Conservation (phyloP, 108 stramenopile species). For the Ochromonas danica region DNA sequence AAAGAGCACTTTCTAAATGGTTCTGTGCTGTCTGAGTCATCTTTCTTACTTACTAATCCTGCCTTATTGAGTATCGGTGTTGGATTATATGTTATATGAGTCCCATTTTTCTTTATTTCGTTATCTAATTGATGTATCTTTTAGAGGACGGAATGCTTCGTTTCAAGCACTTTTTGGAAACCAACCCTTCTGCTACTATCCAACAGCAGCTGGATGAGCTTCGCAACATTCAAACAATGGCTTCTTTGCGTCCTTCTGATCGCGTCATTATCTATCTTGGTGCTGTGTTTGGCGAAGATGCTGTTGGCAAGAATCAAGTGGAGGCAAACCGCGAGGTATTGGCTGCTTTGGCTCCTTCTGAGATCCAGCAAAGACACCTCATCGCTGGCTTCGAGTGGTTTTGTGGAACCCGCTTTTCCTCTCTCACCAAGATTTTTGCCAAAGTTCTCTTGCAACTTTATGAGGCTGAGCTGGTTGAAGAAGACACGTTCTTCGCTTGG, state of each 20-base stretch:
- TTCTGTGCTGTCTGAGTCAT: constrained; percentile 9
- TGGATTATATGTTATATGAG: too few species aligned
- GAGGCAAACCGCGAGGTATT: background rate
- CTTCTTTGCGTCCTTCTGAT: constrained; percentile 48
- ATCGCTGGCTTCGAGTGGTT: background rate
- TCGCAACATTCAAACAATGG: constrained; percentile 51
- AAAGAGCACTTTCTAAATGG: background rate
- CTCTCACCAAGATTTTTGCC: constrained; percentile 38
- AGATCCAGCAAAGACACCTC: background rate
- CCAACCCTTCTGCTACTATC: background rate
- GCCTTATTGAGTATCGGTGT: too few species aligned
- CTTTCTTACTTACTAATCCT: background rate
- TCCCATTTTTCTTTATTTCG: too few species aligned
- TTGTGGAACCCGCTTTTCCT: background rate
- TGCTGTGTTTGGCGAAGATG: constrained; percentile 41
- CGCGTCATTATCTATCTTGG: constrained; percentile 48
- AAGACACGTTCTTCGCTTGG: constrained; percentile 57
- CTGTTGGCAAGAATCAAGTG: constrained; percentile 37
- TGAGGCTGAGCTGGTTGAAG: constrained; percentile 54
- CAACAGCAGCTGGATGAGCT: constrained; percentile 37
- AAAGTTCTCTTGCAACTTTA: constrained; percentile 50
- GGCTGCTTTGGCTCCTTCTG: constrained; percentile 39
- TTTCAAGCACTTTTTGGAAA: background rate
- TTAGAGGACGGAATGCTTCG: background rate
- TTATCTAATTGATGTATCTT: background rate